Conservation (phyloP, 192 early-diverging fungal genomes). For the Linnemannia elongata region DNA sequence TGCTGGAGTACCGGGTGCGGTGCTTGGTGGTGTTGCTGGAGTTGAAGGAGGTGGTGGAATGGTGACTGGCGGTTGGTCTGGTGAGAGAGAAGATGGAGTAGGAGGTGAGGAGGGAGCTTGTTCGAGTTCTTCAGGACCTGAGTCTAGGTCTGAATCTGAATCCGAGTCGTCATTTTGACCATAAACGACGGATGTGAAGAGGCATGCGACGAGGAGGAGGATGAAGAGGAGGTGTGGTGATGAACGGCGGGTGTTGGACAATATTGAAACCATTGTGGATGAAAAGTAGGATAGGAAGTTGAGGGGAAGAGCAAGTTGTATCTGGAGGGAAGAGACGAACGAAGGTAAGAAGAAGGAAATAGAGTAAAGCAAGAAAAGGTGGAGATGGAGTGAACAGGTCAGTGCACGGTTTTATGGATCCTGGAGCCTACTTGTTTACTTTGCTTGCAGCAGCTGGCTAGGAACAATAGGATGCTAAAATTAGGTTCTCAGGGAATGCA, state of each 20-base stretch:
- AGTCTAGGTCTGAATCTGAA: not conserved
- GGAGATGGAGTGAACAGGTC: not conserved
- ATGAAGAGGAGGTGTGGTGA: not conserved
- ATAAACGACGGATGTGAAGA: not conserved
- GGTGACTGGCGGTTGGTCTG: not conserved
- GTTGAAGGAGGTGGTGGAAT: not conserved
- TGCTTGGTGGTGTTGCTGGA: not conserved
- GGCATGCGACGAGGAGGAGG: constrained; percentile 4
- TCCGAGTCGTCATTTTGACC: constrained; percentile 1
- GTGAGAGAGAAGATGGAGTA: not conserved
- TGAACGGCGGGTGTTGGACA: not conserved
- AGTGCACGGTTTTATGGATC: not conserved
- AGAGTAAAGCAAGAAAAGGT: not conserved
- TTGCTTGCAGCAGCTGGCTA: not conserved
- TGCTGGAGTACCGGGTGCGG: not conserved
- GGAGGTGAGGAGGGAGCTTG: not conserved
- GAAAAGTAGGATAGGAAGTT: not conserved
- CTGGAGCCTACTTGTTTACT: not conserved
- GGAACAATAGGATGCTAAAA: not conserved
- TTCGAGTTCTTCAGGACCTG: not conserved
- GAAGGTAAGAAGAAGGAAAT: not conserved
- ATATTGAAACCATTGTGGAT: constrained; percentile 3
- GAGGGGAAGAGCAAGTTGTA: not conserved
- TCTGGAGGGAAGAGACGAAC: not conserved
- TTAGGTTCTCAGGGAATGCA: not conserved